Base-by-base conservation (phyloP, 2,329 filamentous ascomycete species). In the Cryphonectria radicalis region DNA sequence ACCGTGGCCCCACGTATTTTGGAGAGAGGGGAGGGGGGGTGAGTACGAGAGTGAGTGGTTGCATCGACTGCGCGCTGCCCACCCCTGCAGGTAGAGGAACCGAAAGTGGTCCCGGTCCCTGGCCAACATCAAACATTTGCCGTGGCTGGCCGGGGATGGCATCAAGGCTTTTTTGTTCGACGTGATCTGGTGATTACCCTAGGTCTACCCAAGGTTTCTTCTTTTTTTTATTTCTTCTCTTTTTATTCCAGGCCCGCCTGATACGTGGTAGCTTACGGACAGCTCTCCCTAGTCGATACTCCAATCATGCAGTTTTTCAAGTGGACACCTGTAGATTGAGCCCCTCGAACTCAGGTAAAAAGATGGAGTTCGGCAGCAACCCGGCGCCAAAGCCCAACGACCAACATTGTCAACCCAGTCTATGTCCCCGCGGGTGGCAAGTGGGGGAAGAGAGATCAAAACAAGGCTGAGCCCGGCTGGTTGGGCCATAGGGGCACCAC, bases 401-500 rank as follows among this genome's bases (percentile, higher is more conserved):
- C 17, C 4, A 50, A 19, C 43, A 6, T 50, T 19, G 19, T 19
- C 43, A n/a, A 50, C 46, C 46, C 22, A n/a, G 46, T 32, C 63
- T 67, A 70, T 72, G 67, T 59, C 40, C 42, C 40, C 42, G 40
- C 28, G 67, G 63, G 59, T 42, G 37, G 8, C 3, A n/a, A n/a
- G 46, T 53, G 22, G 22, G 46, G 19, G 19, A 4, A 28, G 53
- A 57, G n/a, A 28, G 3, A 28, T 19, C 55, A 6, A 67, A 59
- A 70, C 64, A 72, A 67, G 70, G 70, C 70, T 70, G 70, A 67
- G 64, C 67, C 67, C 55, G 64, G 70, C 59, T 63, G 67, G 66
- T 62, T 70, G 70, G 70, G 70, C 66, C 81, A 85, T n/a, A 50
- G 46, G 46, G 46, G 46, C 46, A 50, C 22, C 46, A 11, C 46